Base-by-base conservation (phyloP, 2,329 filamentous ascomycete genomes). In the Fusarium fujikuroi region DNA sequence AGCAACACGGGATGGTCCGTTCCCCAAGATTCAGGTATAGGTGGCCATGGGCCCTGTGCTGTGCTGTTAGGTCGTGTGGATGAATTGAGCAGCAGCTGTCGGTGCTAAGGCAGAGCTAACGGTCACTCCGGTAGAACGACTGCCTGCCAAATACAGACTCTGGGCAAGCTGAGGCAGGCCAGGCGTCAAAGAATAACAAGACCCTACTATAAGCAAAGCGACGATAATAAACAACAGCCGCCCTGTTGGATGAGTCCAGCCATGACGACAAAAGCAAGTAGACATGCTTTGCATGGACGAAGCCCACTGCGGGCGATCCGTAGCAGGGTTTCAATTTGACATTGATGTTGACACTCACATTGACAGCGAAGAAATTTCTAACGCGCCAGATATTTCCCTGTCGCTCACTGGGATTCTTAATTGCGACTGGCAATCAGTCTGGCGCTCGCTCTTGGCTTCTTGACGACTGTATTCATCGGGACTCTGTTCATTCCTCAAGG, bases 11-110 rank as follows among this genome's bases (percentile, higher is more conserved):
- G 73, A 77, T 69, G 75, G 72, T 67, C 75, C 66, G 75, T 65
- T 67, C 66, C 73, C 70, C 70, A 66, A 72, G 70, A 75, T 75
- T 73, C 72, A 75, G 70, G 66, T 73, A 43, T 63, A 59, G 63
- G 47, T 44, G 65, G 56, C 66, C 57, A 23, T 39, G 34, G 30
- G n/a, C 32, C 19, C 57, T 47, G 47, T 60, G 32, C 9, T 46
- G 43, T 69, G 63, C 32, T 65, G 47, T 30, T 28, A 25, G 25
- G 23, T 58, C 42, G 42, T 58, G 42, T 50, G 32, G 32, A 44
- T 46, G 10, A 42, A 54, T 44, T 34, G 58, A 54, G 46, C 21
- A 40, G 28, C 40, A 49, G 36, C 14, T 34, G 43, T 63, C 59
- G 50, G 63, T 61, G 44, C 44, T 46, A 32, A 56, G 34, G 50